Evolutionary conservation across 2,329 filamentous ascomycete genomes (phyloP).

Genomic region (Aspergillus melleus): DNA sequence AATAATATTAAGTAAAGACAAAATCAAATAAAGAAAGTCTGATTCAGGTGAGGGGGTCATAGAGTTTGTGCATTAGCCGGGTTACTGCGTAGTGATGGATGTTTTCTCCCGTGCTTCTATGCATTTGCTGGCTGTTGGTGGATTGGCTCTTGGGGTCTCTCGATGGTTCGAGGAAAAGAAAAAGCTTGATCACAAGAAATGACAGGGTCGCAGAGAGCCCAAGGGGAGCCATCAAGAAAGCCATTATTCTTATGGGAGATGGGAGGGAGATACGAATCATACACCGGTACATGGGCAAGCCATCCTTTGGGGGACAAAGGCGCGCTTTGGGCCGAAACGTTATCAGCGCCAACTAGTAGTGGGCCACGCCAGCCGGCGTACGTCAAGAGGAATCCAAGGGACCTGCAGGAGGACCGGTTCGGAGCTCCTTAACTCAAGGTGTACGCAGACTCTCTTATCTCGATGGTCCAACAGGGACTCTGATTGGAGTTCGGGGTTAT

Average conservation of each 20-base stretch:
- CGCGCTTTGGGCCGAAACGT: background rate
- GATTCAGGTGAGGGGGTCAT: no score
- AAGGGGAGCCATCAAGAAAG: background rate
- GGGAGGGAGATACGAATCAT: no score
- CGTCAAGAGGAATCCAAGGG: background rate
- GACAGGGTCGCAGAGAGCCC: background rate
- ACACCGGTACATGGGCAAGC: no score
- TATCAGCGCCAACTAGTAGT: background rate
- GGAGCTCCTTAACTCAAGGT: background rate
- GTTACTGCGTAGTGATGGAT: background rate
- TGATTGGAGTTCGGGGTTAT: background rate
- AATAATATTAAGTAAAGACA: no score
- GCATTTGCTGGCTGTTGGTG: constrained; percentile 17
- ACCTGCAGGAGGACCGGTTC: background rate
- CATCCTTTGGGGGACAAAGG: no score
- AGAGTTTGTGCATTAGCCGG: no score
- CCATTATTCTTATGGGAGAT: no score
- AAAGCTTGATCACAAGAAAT: constrained; percentile 1
- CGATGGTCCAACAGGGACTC: background rate
- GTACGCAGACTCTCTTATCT: background rate
- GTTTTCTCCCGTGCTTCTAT: constrained; percentile 33
- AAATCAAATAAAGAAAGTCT: no score
- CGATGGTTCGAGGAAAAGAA: constrained; percentile 11
- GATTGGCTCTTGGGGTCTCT: background rate
- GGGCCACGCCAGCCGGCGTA: background rate